These are phyloP conservation scores for Auxenochlorella pyrenoidosa DNA, from an alignment of 139 green algal genomes.

Conservation along the genomic window DNA sequence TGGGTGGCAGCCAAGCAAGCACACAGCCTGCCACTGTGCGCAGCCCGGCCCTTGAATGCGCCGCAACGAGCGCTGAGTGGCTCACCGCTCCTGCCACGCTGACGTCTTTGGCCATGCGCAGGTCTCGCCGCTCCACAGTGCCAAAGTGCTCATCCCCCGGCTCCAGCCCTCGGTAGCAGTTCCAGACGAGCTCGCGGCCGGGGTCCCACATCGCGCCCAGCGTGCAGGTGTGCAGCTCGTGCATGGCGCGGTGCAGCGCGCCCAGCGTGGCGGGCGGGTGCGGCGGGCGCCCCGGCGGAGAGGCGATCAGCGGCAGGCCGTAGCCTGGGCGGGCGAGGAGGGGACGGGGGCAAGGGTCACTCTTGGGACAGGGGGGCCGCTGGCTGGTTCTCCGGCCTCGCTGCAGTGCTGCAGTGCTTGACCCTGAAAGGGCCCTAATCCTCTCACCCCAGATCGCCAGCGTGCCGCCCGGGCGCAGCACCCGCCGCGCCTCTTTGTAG, in stretches of 20 bases:
- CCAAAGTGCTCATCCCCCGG: background rate
- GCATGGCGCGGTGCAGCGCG: background rate
- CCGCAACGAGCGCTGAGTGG: background rate
- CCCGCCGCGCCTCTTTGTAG: background rate
- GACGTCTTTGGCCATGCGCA: background rate
- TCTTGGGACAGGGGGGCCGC: too few relatives aligned
- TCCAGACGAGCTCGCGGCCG: background rate
- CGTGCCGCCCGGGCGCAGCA: conserved; percentile 11
- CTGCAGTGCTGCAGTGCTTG: too few relatives aligned
- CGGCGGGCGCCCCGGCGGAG: background rate
- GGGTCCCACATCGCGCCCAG: conserved; percentile 7
- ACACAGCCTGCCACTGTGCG: background rate
- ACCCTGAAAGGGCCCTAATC: background rate
- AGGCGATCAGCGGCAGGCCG: background rate
- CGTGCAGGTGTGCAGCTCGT: conserved; percentile 7
- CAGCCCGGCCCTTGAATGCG: background rate
- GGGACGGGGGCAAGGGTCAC: too few relatives aligned
- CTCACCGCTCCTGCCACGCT: background rate
- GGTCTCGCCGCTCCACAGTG: background rate
- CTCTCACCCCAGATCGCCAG: conserved; percentile 11
- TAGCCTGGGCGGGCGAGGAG: background rate
- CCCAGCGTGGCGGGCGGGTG: conserved; percentile 2
- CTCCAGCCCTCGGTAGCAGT: conserved; percentile 10
- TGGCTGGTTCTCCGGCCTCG: too few relatives aligned
- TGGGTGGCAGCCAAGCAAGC: background rate